Conservation (phyloP, 2,329 filamentous ascomycete species). For the Aspergillus sp. region DNA sequence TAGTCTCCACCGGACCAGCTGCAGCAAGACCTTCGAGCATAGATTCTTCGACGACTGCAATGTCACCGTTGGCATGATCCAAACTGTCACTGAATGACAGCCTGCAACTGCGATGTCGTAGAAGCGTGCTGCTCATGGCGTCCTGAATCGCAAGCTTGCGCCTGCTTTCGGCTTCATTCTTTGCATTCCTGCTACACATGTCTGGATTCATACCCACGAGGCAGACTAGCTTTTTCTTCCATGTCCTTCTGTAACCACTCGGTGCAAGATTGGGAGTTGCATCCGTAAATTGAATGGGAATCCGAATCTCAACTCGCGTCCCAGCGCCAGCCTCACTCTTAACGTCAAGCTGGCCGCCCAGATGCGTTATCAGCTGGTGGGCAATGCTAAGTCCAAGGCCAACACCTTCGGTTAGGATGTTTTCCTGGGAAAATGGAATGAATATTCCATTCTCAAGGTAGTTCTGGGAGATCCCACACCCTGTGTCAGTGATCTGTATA, state of each 20-base stretch:
- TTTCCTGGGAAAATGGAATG: constrained; percentile 63
- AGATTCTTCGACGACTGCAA: constrained; percentile 29
- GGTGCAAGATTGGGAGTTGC: too few relatives aligned
- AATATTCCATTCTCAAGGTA: constrained; percentile 61
- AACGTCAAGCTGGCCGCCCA: constrained; percentile 59
- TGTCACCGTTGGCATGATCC: constrained; percentile 22
- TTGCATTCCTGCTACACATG: constrained; percentile 21
- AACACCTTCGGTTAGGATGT: constrained; percentile 57
- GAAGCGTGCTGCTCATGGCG: constrained; percentile 25
- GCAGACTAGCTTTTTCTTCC: constrained; percentile 18
- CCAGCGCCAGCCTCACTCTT: constrained; percentile 38
- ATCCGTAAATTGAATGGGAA: constrained; percentile 21
- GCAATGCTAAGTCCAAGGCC: constrained; percentile 67
- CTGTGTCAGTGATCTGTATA: constrained; percentile 59
- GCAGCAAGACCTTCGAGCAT: constrained; percentile 17
- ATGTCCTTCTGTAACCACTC: background rate
- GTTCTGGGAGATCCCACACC: constrained; percentile 60
- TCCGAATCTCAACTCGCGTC: constrained; percentile 30
- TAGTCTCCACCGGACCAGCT: constrained; percentile 8
- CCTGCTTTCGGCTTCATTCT: constrained; percentile 27
- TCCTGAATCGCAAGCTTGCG: constrained; percentile 28
- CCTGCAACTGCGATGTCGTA: constrained; percentile 24
- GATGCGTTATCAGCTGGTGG: constrained; percentile 54
- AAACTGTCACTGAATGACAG: constrained; percentile 26
- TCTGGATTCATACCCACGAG: constrained; percentile 29